Percentiles rank a stretch among this genome's conserved stretches.
These are phyloP conservation scores for Coemansia sp. DNA, from an alignment of 192 early-diverging fungal genomes.

Conservation along the genomic window DNA sequence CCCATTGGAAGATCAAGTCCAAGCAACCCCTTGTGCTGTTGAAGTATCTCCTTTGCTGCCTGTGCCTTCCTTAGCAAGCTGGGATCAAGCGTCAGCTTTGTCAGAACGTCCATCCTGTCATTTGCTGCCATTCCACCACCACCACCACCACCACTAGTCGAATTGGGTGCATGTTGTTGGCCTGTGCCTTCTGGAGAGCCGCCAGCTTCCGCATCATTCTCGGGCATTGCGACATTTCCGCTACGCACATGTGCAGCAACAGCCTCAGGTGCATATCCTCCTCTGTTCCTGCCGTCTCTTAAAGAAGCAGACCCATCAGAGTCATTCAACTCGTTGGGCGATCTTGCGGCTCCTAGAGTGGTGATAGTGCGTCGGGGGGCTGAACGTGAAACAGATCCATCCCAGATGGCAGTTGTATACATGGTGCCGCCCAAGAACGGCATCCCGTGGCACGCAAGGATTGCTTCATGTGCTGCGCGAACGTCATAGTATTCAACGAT, in stretches of 20 bases:
- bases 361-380: neutral
- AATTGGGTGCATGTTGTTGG: neutral
- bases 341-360: neutral
- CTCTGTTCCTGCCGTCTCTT: neutral
- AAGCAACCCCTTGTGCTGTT: conserved; percentile 26
- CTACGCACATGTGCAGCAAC: neutral
- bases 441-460: conserved; percentile 7
- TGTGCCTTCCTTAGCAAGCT: conserved; percentile 24
- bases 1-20: conserved; percentile 9
- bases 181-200: neutral
- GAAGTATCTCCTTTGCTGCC: conserved; percentile 28
- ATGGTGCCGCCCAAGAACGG: conserved; percentile 12
- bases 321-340: neutral
- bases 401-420: conserved; percentile 39
- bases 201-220: neutral
- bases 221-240: neutral
- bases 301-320: neutral
- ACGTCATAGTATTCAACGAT: conserved; percentile 41
- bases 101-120: conserved; percentile 1
- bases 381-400: conserved; percentile 7
- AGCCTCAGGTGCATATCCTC: neutral
- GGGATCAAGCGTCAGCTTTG: conserved; percentile 25
- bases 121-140: neutral
- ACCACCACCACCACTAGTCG: neutral
- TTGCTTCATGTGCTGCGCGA: conserved; percentile 22